Conservation (phyloP, 139 green algal genomes). For the Micromonas pusilla region DNA sequence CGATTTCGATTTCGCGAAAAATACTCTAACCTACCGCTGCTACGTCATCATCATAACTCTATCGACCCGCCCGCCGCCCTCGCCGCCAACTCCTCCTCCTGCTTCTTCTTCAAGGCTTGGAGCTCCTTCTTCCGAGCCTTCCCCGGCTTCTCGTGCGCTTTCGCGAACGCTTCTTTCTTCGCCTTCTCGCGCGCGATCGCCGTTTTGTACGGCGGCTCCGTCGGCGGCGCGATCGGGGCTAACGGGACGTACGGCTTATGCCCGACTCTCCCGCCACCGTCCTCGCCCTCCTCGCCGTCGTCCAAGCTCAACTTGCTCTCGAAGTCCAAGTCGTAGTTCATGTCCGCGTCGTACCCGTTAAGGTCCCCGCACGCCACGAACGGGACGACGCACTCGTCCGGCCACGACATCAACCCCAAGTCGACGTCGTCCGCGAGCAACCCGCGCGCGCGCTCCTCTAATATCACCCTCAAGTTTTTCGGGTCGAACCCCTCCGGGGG, state of each 20-base stretch:
- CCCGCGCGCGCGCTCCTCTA: constrained; percentile 33
- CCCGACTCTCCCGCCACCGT: constrained; percentile 19
- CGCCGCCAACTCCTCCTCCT: no score
- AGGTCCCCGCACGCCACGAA: constrained; percentile 94
- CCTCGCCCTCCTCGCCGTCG: constrained; percentile 18
- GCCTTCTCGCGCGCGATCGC: constrained; percentile 44
- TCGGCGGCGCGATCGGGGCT: constrained; percentile 79
- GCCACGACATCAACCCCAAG: constrained; percentile 25
- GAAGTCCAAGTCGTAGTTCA: constrained; percentile 63
- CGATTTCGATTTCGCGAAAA: no score
- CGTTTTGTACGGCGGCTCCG: constrained; percentile 70
- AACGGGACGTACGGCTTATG: no score
- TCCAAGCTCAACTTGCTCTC: constrained; percentile 1
- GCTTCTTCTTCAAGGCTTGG: background rate
- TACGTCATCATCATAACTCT: no score
- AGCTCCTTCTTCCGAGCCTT: background rate
- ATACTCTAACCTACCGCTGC: no score
- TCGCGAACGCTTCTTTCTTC: no score
- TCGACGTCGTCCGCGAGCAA: constrained; percentile 45
- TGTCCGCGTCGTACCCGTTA: constrained; percentile 80
- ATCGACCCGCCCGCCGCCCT: no score
- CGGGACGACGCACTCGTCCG: constrained; percentile 54
- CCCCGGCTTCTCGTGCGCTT: background rate
- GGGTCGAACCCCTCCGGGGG: constrained; percentile 60
- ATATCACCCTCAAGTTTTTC: background rate